A percentile compares a stretch with the other conserved stretches of the same genome.
Conservation (phyloP, 345 rosid species). For the Arabis hirsuta region DNA sequence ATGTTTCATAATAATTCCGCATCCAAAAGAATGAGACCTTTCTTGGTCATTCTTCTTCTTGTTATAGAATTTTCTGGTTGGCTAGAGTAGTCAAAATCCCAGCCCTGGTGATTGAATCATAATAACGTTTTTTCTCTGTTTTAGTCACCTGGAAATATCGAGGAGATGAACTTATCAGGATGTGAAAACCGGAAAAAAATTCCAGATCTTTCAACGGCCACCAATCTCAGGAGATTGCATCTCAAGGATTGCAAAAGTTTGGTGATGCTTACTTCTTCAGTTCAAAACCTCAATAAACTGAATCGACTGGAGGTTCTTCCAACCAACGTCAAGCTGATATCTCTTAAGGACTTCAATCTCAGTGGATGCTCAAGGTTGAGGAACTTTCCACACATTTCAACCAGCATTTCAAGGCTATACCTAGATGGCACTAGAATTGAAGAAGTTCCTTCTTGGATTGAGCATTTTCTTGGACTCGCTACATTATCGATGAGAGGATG, state of each 20-base stretch:
- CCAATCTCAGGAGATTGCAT: not conserved
- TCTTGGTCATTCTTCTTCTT: too few species aligned
- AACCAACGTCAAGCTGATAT: constrained; percentile 1
- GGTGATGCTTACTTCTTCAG: not conserved
- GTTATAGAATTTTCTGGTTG: too few species aligned
- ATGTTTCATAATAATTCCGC: too few species aligned
- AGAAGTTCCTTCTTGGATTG: constrained; percentile 26
- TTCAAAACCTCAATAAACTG: constrained; percentile 10
- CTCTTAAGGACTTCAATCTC: not conserved
- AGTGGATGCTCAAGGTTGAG: constrained; percentile 14
- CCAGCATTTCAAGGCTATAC: not conserved
- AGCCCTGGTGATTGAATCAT: too few species aligned
- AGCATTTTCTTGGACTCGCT: not conserved
- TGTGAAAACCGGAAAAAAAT: not conserved
- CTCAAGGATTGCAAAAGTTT: not conserved
- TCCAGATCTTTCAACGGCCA: constrained; percentile 16
- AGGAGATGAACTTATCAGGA: not conserved
- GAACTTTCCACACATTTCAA: constrained; percentile 19
- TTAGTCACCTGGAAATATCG: not conserved
- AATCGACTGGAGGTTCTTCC: constrained; percentile 13
- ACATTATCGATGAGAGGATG: not conserved
- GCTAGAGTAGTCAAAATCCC: too few species aligned
- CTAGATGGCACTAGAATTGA: constrained; percentile 18
- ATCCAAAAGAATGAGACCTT: too few species aligned
- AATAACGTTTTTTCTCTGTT: not conserved